Percentiles rank a stretch among this genome's conserved stretches.
Evolutionary conservation across 2,329 filamentous ascomycete genomes (phyloP).

Genomic region (Aulographum hederae): DNA sequence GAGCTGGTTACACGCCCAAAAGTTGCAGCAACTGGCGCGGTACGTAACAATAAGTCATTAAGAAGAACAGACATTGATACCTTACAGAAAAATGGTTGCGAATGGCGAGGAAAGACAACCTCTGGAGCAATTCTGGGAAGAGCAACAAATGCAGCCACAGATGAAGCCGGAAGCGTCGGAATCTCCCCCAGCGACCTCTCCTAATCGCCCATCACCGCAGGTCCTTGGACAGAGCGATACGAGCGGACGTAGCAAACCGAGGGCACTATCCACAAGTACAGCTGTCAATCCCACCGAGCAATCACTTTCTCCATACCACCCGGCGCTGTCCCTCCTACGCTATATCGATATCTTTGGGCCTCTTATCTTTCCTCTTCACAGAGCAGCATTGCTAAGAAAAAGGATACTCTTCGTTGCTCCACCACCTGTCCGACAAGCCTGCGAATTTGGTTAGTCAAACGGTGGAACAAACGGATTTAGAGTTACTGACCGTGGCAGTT

Average conservation of each 20-base stretch:
- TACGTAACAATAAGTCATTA: not conserved
- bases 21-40: conserved; percentile 39
- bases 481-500: conserved; percentile 47
- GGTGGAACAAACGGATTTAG: too few relatives aligned
- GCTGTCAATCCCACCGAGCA: conserved; percentile 42
- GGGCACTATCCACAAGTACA: conserved; percentile 32
- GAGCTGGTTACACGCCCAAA: conserved; percentile 73
- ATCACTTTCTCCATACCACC: conserved; percentile 60
- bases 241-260: conserved; percentile 9
- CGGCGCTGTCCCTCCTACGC: conserved; percentile 62
- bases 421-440: conserved; percentile 67
- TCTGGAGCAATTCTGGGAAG: conserved; percentile 68
- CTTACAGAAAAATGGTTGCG: too few relatives aligned
- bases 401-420: conserved; percentile 75
- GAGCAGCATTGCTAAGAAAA: conserved; percentile 71
- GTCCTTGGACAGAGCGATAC: too few relatives aligned
- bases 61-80: not conserved
- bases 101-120: conserved; percentile 28
- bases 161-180: conserved; percentile 7
- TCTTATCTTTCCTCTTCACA: conserved; percentile 76
- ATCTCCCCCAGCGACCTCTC: too few relatives aligned
- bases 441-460: conserved; percentile 86
- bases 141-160: conserved; percentile 28
- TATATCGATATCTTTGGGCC: conserved; percentile 77
- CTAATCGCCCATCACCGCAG: too few relatives aligned